A percentile compares a stretch with the other conserved stretches of the same genome.
phyloP scores from a whole-genome alignment of 2,329 filamentous ascomycete genomes.

The Beauveria brongniartii region DNA sequence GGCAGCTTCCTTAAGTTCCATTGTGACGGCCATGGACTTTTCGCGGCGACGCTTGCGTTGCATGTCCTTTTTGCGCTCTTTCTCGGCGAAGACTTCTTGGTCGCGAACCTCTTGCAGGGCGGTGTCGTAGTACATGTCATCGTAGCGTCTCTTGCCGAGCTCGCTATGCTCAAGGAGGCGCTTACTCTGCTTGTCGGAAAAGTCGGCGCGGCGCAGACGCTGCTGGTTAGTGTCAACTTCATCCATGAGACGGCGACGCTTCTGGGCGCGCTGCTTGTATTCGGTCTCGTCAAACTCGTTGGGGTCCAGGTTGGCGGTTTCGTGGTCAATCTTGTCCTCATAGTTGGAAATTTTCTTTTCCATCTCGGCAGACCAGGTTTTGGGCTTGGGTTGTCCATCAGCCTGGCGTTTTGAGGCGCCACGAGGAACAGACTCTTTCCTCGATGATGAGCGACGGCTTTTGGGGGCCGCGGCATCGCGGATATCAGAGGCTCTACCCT shows the following conservation, averaged over 20 bases:
- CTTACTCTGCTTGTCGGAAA: constrained; percentile 45
- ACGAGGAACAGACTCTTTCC: constrained; percentile 39
- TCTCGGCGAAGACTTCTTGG: constrained; percentile 85
- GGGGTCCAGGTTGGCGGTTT: constrained; percentile 37
- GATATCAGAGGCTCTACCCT: constrained; percentile 44
- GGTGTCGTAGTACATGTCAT: constrained; percentile 67
- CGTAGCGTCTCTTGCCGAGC: constrained; percentile 67
- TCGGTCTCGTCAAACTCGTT: constrained; percentile 35
- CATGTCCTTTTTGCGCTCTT: constrained; percentile 99
- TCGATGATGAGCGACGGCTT: constrained; percentile 42
- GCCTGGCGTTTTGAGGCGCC: constrained; percentile 49
- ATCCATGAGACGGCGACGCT: constrained; percentile 61
- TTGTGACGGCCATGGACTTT: constrained; percentile 89
- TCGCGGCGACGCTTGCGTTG: constrained; percentile 92
- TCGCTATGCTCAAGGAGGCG: constrained; percentile 62
- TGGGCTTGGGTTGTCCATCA: constrained; percentile 58
- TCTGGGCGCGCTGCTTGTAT: constrained; percentile 51
- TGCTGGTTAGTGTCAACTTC: constrained; percentile 55
- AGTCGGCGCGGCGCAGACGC: constrained; percentile 54
- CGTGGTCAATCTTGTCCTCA: constrained; percentile 35
- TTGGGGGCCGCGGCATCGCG: constrained; percentile 42
- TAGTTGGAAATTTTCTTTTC: constrained; percentile 32
- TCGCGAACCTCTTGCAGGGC: constrained; percentile 82
- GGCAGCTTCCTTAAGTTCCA: constrained; percentile 81
- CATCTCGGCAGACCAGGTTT: constrained; percentile 47